Evolutionary conservation across 2,329 filamentous ascomycete genomes (phyloP).

Genomic region (Magnaporthiopsis rhizophila): DNA sequence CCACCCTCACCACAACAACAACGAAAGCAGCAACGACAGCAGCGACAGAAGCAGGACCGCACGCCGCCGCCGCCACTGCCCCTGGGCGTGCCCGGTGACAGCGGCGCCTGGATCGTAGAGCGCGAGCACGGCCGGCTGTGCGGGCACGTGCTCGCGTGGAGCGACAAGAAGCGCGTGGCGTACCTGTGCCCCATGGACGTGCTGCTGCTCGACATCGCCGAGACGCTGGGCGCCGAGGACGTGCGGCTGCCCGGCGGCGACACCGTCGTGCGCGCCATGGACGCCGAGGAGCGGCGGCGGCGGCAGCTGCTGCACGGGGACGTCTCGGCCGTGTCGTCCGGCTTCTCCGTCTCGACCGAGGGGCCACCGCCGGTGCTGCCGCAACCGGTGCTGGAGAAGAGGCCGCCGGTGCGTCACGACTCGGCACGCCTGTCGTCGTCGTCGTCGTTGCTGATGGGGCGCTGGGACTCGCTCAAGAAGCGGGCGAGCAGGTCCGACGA

Average conservation of each 20-base stretch:
- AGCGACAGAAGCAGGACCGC: not conserved
- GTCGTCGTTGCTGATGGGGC: not conserved
- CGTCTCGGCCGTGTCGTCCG: not conserved
- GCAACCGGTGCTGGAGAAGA: not conserved
- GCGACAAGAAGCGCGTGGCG: slow-evolving; percentile 67
- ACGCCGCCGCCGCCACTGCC: slow-evolving; percentile 20
- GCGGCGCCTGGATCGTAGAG: slow-evolving; percentile 87
- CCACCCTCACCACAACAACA: slow-evolving; percentile 12
- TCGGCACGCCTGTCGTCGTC: not conserved
- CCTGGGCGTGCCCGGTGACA: slow-evolving; percentile 74
- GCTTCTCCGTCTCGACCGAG: slow-evolving; percentile 2
- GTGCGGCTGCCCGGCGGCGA: slow-evolving; percentile 63
- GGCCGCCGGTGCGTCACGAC: too few species aligned
- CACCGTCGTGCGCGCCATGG: slow-evolving; percentile 26
- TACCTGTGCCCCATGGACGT: slow-evolving; percentile 97
- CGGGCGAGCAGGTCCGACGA: not conserved
- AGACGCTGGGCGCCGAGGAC: slow-evolving; percentile 61
- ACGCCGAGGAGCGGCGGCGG: slow-evolving; percentile 7
- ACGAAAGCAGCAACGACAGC: slow-evolving; percentile 5
- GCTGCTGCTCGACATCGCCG: slow-evolving; percentile 74
- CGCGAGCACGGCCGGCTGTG: slow-evolving; percentile 71
- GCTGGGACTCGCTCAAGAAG: not conserved
- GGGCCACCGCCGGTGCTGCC: not conserved
- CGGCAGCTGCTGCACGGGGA: not conserved
- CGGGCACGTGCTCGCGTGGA: slow-evolving; percentile 87